Evolutionary conservation across 768 basidiomycete species (phyloP).

Genomic region (Sarcodon aspratus): DNA sequence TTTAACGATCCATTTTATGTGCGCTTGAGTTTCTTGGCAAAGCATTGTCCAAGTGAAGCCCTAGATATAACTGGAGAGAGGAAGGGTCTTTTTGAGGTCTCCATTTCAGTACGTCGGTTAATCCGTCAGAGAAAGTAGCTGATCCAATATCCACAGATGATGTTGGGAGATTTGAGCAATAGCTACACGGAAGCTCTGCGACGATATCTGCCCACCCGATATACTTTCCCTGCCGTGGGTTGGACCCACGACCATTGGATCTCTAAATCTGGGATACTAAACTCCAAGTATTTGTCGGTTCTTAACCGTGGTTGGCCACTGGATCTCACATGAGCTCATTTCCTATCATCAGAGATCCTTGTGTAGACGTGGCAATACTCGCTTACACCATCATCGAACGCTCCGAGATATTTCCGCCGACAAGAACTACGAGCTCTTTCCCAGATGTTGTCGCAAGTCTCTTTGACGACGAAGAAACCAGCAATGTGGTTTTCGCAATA

Average conservation of each 20-base stretch:
- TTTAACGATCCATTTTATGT: background rate
- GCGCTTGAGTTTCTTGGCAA: background rate
- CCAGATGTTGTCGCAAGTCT: background rate
- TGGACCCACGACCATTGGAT: background rate
- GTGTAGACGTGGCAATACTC: background rate
- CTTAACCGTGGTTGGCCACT: background rate
- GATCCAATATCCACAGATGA: background rate
- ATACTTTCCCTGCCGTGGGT: background rate
- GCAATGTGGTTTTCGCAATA: background rate
- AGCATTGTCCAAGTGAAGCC: background rate
- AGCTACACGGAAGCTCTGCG: background rate
- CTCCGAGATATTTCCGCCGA: background rate
- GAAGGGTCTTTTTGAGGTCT: background rate
- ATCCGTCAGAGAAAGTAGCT: background rate
- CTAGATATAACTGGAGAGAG: background rate
- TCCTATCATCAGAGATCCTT: no score
- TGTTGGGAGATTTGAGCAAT: background rate
- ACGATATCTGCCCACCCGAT: background rate
- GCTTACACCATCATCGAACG: background rate
- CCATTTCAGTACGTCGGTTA: background rate
- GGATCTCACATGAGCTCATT: no score
- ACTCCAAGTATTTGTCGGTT: background rate
- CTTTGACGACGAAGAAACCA: background rate
- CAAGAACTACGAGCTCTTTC: background rate
- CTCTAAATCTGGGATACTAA: background rate